Conservation (phyloP, 176 grass and related monocot species). For the Microstegium vimineum region DNA sequence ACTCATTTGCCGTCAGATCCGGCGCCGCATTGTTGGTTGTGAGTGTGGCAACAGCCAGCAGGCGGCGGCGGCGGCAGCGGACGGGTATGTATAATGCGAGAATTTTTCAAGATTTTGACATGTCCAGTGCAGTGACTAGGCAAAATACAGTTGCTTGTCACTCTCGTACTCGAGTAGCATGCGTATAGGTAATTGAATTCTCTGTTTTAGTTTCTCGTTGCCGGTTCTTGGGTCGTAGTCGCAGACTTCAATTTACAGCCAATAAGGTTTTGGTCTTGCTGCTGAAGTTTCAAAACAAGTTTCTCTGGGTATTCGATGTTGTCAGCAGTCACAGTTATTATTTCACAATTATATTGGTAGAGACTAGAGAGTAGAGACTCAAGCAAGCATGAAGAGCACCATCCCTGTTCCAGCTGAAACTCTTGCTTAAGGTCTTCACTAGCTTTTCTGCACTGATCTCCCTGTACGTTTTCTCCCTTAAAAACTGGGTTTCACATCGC, state of each 20-base stretch:
- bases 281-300: neutral
- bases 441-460: neutral
- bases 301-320: neutral
- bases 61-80: neutral
- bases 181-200: neutral
- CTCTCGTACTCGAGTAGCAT: neutral
- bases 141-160: conserved; percentile 21
- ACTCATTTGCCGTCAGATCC: neutral
- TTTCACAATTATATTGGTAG: too few species aligned
- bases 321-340: conserved; percentile 26
- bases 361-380: neutral
- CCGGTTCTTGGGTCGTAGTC: neutral
- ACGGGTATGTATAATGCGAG: neutral
- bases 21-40: conserved; percentile 7
- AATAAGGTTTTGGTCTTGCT: neutral
- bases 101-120: conserved; percentile 24
- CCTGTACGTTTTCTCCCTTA: neutral
- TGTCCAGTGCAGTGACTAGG: neutral
- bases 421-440: neutral
- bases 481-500: neutral
- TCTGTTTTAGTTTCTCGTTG: neutral
- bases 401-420: neutral
- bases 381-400: neutral
- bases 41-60: neutral
- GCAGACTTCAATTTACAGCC: neutral